Percentiles rank a stretch among this genome's conserved stretches.
These are phyloP conservation scores for Parascedosporium putredinis DNA, from an alignment of 2,329 filamentous ascomycete genomes.

Conservation along the genomic window DNA sequence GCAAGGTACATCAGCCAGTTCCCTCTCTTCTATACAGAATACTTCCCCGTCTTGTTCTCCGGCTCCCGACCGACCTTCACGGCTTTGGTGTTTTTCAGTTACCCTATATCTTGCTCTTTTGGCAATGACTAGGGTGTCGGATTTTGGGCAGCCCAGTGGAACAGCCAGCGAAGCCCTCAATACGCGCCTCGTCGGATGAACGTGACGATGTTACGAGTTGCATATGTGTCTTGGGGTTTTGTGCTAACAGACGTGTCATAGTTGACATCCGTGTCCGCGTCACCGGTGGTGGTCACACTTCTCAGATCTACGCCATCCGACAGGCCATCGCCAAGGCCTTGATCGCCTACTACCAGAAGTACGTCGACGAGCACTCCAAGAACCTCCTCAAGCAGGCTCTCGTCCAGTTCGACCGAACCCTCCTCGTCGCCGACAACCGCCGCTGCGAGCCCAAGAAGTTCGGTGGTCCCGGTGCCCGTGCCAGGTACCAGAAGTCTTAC, in stretches of 20 bases:
- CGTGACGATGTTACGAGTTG: too few species aligned
- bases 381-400: conserved; percentile 79
- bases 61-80: too few species aligned
- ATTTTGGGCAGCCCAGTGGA: too few species aligned
- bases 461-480: conserved; percentile 83
- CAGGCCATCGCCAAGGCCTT: conserved; percentile 88
- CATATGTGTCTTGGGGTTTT: not conserved
- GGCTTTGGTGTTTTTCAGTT: too few species aligned
- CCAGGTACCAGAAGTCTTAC: conserved; percentile 99
- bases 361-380: conserved; percentile 99
- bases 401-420: conserved; percentile 89
- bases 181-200: not conserved
- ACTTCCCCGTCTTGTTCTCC: too few species aligned
- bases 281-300: conserved; percentile 93
- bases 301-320: conserved; percentile 95
- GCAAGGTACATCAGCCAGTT: not conserved
- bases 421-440: conserved; percentile 98
- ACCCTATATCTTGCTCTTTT: too few species aligned
- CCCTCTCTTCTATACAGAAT: not conserved
- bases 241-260: conserved; percentile 34
- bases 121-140: too few species aligned
- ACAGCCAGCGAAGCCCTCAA: too few species aligned
- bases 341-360: conserved; percentile 95
- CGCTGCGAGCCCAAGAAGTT: conserved; percentile 99
- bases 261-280: conserved; percentile 98